Percentiles rank a stretch among this genome's conserved stretches.
Evolutionary conservation across 768 basidiomycete species (phyloP).

Genomic region (Xerocomellus chrysenteron): DNA sequence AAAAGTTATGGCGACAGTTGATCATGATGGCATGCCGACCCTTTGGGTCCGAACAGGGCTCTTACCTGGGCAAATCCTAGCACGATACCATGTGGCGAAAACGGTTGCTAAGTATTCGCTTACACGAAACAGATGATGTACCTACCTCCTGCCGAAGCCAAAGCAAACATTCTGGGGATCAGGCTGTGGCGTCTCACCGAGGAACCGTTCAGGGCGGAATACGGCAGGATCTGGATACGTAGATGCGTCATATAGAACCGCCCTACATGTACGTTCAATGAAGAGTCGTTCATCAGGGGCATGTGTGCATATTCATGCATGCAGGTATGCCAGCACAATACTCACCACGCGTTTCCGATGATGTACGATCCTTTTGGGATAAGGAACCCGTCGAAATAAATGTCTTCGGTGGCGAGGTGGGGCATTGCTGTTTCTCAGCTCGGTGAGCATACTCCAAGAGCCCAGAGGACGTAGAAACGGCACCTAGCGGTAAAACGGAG

Average conservation of each 20-base stretch:
- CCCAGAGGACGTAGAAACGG: constrained; percentile 22
- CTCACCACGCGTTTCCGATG: constrained; percentile 27
- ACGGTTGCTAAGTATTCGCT: neutral
- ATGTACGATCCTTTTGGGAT: constrained; percentile 28
- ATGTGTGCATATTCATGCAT: neutral
- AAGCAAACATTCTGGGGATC: constrained; percentile 20
- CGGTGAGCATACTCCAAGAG: neutral
- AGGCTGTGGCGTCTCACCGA: constrained; percentile 19
- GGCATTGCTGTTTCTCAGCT: constrained; percentile 2
- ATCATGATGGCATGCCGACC: neutral
- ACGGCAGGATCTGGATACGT: constrained; percentile 32
- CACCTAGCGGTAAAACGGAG: constrained; percentile 14
- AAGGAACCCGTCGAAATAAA: constrained; percentile 8
- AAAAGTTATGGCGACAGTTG: neutral
- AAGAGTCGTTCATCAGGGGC: neutral
- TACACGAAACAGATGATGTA: neutral
- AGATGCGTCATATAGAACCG: constrained; percentile 50
- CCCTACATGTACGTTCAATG: constrained; percentile 34
- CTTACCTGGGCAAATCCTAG: constrained; percentile 24
- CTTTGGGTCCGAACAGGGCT: neutral
- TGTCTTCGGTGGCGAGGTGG: constrained; percentile 24
- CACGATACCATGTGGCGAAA: neutral
- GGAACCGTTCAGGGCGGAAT: constrained; percentile 38
- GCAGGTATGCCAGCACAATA: neutral
- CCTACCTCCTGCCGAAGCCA: constrained; percentile 33